Conservation (phyloP, 2,329 filamentous ascomycete species). For the Diaporthe eres region DNA sequence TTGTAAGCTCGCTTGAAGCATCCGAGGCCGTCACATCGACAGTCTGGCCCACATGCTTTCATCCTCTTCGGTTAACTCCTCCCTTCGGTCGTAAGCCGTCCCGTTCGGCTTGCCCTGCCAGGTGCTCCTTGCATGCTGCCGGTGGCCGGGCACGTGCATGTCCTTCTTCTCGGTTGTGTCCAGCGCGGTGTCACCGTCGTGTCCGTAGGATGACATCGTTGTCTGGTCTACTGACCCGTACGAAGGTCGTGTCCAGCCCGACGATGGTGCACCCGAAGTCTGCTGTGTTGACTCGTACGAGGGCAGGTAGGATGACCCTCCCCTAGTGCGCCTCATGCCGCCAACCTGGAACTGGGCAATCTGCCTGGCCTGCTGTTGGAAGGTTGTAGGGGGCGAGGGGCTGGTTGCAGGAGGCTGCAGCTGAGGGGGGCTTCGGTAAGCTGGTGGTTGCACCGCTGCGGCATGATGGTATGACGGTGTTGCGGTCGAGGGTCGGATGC, state of each 20-base stretch:
- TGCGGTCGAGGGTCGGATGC: neutral
- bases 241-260: neutral
- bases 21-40: slow-evolving; percentile 33
- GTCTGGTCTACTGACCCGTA: slow-evolving; percentile 7
- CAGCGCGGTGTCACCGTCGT: neutral
- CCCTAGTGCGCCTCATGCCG: slow-evolving; percentile 37
- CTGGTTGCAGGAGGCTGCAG: neutral
- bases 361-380: slow-evolving; percentile 34
- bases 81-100: slow-evolving; percentile 34
- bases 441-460: slow-evolving; percentile 29
- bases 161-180: slow-evolving; percentile 29
- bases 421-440: neutral
- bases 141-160: neutral
- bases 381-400: slow-evolving; percentile 11
- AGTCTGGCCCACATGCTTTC: slow-evolving; percentile 40
- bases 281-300: slow-evolving; percentile 29
- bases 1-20: neutral
- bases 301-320: slow-evolving; percentile 17
- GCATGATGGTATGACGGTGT: slow-evolving; percentile 33
- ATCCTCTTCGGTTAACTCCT: slow-evolving; percentile 39
- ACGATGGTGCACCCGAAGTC: slow-evolving; percentile 24
- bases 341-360: slow-evolving; percentile 40
- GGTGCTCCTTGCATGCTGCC: neutral
- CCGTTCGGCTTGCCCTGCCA: slow-evolving; percentile 39
- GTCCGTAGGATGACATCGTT: slow-evolving; percentile 24